Evolutionary conservation across 108 stramenopile genomes (phyloP).

Genomic region (Discostella stelligeroides): DNA sequence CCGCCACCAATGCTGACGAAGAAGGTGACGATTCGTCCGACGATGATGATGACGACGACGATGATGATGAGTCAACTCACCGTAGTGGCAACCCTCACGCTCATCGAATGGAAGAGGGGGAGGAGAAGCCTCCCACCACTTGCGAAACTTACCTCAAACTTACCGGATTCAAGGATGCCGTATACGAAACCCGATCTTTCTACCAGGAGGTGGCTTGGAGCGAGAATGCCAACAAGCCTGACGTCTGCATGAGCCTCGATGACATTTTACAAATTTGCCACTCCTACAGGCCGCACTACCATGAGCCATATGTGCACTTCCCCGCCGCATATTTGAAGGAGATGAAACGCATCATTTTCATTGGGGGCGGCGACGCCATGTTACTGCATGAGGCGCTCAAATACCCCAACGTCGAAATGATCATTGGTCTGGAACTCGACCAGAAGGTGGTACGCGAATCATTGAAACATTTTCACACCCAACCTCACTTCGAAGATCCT

Average conservation of each 20-base stretch:
- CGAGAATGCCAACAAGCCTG: slow-evolving; percentile 54
- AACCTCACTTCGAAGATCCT: slow-evolving; percentile 82
- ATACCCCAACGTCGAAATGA: slow-evolving; percentile 73
- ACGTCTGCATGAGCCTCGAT: slow-evolving; percentile 77
- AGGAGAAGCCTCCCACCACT: slow-evolving; percentile 52
- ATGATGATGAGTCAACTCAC: slow-evolving; percentile 23
- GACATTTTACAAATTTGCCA: slow-evolving; percentile 75
- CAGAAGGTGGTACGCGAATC: slow-evolving; percentile 71
- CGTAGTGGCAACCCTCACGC: slow-evolving; percentile 39
- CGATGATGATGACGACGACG: slow-evolving; percentile 12
- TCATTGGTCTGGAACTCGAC: slow-evolving; percentile 85
- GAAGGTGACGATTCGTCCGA: slow-evolving; percentile 6
- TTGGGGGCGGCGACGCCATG: slow-evolving; percentile 92
- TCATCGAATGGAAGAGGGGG: slow-evolving; percentile 47
- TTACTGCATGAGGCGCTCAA: slow-evolving; percentile 81
- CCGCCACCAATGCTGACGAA: background rate
- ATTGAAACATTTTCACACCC: slow-evolving; percentile 76
- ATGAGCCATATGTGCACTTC: slow-evolving; percentile 79
- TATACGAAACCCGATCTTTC: slow-evolving; percentile 37
- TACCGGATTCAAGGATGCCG: slow-evolving; percentile 47
- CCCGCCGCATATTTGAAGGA: slow-evolving; percentile 75
- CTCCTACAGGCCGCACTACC: slow-evolving; percentile 84
- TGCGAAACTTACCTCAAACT: slow-evolving; percentile 52
- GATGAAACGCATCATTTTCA: slow-evolving; percentile 70
- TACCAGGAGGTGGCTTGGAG: slow-evolving; percentile 54